Evolutionary conservation across 495 filamentous ascomycete genomes (phyloP).

Genomic region (Podospora tetraspora): DNA sequence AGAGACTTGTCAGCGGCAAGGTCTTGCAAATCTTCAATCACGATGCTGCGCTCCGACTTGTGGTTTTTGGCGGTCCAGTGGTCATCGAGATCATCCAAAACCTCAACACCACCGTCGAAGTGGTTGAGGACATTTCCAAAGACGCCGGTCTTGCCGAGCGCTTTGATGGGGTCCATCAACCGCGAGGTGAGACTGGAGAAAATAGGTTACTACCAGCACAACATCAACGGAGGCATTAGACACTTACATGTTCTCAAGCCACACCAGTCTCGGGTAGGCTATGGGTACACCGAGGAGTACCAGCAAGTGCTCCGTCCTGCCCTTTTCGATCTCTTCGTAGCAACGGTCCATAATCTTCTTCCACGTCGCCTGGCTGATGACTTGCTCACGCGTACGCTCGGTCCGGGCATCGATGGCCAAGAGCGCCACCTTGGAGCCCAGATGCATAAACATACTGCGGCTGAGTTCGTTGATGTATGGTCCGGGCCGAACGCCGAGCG

Average conservation of each 20-base stretch:
- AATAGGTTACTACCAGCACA: conserved; percentile 13
- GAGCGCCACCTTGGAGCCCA: conserved; percentile 74
- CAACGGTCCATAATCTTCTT: conserved; percentile 80
- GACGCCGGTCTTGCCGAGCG: conserved; percentile 73
- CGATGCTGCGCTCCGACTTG: conserved; percentile 77
- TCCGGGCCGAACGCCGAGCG: conserved; percentile 70
- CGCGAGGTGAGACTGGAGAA: conserved; percentile 71
- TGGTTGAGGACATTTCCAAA: conserved; percentile 78
- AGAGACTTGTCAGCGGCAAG: conserved; percentile 86
- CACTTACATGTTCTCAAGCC: conserved; percentile 62
- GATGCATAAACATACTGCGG: conserved; percentile 76
- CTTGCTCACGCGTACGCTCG: conserved; percentile 73
- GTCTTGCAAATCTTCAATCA: conserved; percentile 85
- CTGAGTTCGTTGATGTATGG: conserved; percentile 87
- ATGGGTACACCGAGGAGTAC: conserved; percentile 82
- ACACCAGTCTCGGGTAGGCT: conserved; percentile 86
- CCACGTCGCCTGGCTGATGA: conserved; percentile 77
- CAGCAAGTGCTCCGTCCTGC: conserved; percentile 82
- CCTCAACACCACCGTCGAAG: conserved; percentile 88
- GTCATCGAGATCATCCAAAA: conserved; percentile 87
- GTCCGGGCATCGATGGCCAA: conserved; percentile 88
- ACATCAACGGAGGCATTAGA: neutral
- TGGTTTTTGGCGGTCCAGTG: conserved; percentile 97
- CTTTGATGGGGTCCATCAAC: conserved; percentile 80
- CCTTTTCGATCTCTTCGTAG: conserved; percentile 70